Percentiles rank a stretch among this genome's conserved stretches.
phyloP scores from a whole-genome alignment of 345 rosid genomes.

The Citrus medica region DNA sequence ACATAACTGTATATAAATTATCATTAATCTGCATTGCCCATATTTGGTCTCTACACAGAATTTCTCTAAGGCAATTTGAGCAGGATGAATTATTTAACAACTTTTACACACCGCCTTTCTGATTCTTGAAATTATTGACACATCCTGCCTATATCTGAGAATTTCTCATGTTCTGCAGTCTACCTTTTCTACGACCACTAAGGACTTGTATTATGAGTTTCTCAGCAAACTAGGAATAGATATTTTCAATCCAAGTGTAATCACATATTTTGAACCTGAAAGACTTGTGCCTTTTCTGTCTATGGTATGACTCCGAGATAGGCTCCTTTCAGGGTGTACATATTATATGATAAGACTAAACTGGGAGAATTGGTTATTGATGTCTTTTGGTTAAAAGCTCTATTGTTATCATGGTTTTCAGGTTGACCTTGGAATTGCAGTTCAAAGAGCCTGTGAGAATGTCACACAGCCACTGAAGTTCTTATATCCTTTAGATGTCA shows the following conservation, averaged over 20 bases:
- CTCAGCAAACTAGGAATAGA: background rate
- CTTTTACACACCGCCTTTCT: background rate
- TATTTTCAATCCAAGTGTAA: background rate
- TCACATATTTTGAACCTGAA: background rate
- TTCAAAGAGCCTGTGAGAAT: constrained; percentile 82
- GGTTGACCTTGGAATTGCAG: constrained; percentile 96
- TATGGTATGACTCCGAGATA: background rate
- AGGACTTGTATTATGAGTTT: background rate
- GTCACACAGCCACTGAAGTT: constrained; percentile 65
- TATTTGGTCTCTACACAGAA: background rate
- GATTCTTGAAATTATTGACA: background rate
- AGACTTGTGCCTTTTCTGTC: background rate
- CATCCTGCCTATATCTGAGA: background rate
- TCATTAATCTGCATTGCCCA: background rate
- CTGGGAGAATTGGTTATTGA: background rate
- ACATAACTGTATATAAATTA: background rate
- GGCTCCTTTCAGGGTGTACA: background rate
- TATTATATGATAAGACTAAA: background rate
- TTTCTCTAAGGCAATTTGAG: background rate
- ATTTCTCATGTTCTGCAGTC: background rate
- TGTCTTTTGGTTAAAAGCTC: background rate
- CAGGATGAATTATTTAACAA: background rate
- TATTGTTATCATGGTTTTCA: constrained; percentile 23
- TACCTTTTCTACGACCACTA: background rate
- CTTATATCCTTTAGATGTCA: constrained; percentile 70